Percentiles rank a stretch among this genome's conserved stretches.
These are phyloP conservation scores for Parafenestella ontariensis DNA, from an alignment of 2,329 filamentous ascomycete species.

Conservation along the genomic window DNA sequence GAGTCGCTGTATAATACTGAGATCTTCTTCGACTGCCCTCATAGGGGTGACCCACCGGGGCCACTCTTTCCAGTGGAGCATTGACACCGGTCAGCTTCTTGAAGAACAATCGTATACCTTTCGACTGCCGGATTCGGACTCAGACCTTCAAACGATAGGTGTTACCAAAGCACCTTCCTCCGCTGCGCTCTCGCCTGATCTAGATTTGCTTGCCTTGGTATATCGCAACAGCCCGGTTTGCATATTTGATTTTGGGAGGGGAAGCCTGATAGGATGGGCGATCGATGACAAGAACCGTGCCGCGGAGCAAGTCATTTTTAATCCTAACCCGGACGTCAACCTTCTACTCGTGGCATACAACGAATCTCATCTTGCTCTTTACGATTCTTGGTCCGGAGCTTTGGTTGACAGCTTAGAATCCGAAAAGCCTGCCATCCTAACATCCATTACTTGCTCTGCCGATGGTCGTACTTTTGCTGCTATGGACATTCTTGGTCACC, in stretches of 20 bases:
- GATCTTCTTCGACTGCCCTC: neutral
- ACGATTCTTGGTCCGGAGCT: neutral
- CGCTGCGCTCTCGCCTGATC: neutral
- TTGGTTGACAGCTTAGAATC: neutral
- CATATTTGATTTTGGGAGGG: neutral
- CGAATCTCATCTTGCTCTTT: constrained; percentile 2
- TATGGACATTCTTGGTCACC: neutral
- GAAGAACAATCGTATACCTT: neutral
- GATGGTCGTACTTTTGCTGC: constrained; percentile 1
- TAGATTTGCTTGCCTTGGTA: neutral
- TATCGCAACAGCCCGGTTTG: constrained; percentile 1
- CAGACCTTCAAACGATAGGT: neutral
- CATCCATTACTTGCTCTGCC: neutral
- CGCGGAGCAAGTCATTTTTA: constrained; percentile 2
- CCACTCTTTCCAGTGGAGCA: neutral
- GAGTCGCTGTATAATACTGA: neutral
- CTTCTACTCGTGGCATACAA: constrained; percentile 4
- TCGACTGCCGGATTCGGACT: neutral
- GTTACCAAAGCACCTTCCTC: neutral
- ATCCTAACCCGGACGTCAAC: neutral
- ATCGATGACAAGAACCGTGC: constrained; percentile 1
- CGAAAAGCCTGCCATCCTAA: neutral
- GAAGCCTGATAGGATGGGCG: neutral
- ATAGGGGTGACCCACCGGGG: neutral
- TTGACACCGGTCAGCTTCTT: neutral